Evolutionary conservation across 2,329 filamentous ascomycete species (phyloP).

Genomic region (Alternaria tenuissima): DNA sequence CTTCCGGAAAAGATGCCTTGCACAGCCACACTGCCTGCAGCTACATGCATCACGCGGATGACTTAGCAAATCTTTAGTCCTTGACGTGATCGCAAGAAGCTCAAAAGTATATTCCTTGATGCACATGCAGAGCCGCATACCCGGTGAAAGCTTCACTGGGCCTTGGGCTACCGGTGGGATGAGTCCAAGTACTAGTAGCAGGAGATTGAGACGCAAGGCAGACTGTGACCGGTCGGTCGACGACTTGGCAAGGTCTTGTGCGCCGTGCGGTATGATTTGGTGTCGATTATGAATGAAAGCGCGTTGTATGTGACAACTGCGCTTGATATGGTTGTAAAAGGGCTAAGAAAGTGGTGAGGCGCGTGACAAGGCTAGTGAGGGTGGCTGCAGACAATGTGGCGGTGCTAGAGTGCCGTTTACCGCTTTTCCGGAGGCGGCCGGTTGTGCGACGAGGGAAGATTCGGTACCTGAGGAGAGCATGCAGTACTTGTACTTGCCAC

Average conservation of each 20-base stretch:
- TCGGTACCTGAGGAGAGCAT: background rate
- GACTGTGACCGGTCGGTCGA: background rate
- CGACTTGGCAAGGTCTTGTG: background rate
- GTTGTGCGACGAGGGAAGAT: background rate
- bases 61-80: background rate
- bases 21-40: constrained; percentile 3
- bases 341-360: background rate
- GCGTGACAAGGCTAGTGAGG: background rate
- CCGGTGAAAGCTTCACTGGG: background rate
- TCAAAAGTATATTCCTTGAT: background rate
- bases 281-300: background rate
- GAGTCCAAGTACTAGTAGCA: background rate
- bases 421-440: constrained; percentile 17
- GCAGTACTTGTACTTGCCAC: background rate
- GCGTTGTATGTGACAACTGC: background rate
- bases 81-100: background rate
- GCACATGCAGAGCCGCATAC: constrained; percentile 1
- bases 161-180: background rate
- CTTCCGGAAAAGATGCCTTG: constrained; percentile 2
- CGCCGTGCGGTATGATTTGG: background rate
- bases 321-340: background rate
- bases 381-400: constrained; percentile 7
- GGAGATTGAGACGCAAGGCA: background rate
- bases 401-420: constrained; percentile 12
- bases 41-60: background rate